Base-by-base conservation (phyloP, 2,329 filamentous ascomycete species). In the Botrytis fabae region DNA sequence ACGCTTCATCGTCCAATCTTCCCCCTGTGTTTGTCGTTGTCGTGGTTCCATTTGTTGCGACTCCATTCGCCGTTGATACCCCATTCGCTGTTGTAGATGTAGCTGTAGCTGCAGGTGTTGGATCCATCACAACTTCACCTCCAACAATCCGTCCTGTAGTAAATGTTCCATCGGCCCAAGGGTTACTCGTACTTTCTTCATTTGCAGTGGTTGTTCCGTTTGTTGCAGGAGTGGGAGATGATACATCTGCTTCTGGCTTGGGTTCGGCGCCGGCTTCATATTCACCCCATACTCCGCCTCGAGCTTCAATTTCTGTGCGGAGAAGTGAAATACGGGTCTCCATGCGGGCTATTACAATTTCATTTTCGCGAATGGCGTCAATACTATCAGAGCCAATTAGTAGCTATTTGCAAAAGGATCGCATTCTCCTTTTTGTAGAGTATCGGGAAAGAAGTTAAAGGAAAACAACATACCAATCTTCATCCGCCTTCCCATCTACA, bases 321-420 rank as follows among this genome's bases (percentile, higher is more conserved):
- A 94, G 84, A 64, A 93, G 81, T 70, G 83, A 84, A 75, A 94
- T 87, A 80, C 92, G 85, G 82, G 90, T 87, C 75, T 87, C 84
- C 88, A 93, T 93, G 77, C 91, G 86, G 75, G 82, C 85, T 73
- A 95, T 91, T 73, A 94, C 92, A 38, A 80, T 81, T 78, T 90
- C 86, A 81, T 95, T 94, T 82, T 95, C 92, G 73, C 83, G 81
- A 80, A 94, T 92, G 73, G 92, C 92, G 73, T 94, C 75, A 94
- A 84, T 68, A 93, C 81, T 71, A 83, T 84, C 75, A 94, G 87
- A n/a, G 14, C 12, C 80, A 92, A 82, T 90, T 87, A 75, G 86
- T 84, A 87, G 93, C 92, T 77, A 91, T 86, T 75, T 82, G 85
- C 71, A 94, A 91, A 73, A 94, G 91, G 32, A 80, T 81, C 77